These are phyloP conservation scores for Penicillium olsonii DNA, from an alignment of 2,329 filamentous ascomycete species.

Conservation along the genomic window DNA sequence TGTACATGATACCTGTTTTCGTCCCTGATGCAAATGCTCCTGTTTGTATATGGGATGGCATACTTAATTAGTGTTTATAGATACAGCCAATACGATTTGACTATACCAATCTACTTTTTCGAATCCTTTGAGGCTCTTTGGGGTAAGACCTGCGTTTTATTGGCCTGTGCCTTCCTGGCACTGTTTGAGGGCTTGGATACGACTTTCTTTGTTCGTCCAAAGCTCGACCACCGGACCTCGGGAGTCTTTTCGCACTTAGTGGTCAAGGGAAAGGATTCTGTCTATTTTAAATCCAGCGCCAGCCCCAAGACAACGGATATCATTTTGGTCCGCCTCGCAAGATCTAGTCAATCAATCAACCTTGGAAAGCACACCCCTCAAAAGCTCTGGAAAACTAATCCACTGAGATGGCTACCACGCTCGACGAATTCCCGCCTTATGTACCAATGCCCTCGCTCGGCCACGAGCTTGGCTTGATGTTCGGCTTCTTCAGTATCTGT, in stretches of 20 bases:
- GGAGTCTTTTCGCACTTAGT: no score
- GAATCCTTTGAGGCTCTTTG: background rate
- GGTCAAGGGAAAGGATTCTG: no score
- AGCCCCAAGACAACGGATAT: no score
- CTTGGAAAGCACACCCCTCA: no score
- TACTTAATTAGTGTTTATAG: constrained; percentile 12
- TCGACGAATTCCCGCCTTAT: constrained; percentile 24
- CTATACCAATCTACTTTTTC: background rate
- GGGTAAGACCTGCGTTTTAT: no score
- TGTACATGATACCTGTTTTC: constrained; percentile 39
- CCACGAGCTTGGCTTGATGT: constrained; percentile 42
- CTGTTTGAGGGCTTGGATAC: background rate
- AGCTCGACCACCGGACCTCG: background rate
- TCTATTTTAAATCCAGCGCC: no score
- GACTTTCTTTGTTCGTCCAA: constrained; percentile 6
- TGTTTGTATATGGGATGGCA: constrained; percentile 3
- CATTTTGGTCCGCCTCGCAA: no score
- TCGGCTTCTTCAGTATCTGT: constrained; percentile 39
- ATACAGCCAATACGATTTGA: constrained; percentile 9
- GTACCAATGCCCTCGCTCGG: constrained; percentile 33
- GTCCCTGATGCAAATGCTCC: constrained; percentile 7
- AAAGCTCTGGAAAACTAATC: background rate
- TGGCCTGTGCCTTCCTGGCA: background rate
- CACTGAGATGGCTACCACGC: background rate
- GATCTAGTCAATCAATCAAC: background rate